A percentile compares a stretch with the other conserved stretches of the same genome.
phyloP scores from a whole-genome alignment of 2,329 filamentous ascomycete genomes.

The Aspergillus ustus region DNA sequence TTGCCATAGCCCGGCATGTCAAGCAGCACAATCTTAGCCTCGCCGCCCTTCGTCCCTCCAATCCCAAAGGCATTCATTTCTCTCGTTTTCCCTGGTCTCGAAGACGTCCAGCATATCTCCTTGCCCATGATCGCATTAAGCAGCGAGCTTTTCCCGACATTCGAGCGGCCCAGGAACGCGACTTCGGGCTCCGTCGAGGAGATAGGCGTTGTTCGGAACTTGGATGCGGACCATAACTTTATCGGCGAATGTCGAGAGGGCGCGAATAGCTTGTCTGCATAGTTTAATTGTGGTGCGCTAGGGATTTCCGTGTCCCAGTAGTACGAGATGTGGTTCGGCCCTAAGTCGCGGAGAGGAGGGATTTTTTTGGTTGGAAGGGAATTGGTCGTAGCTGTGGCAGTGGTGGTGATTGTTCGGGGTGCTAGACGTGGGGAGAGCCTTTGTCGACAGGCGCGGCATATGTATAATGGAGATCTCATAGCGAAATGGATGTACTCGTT shows the following conservation, averaged over 20 bases:
- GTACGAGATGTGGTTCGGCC: slow-evolving; percentile 43
- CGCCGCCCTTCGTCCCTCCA: slow-evolving; percentile 51
- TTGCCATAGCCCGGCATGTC: slow-evolving; percentile 76
- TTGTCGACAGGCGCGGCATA: slow-evolving; percentile 18
- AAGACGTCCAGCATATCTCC: slow-evolving; percentile 60
- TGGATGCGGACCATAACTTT: slow-evolving; percentile 64
- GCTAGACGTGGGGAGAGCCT: slow-evolving; percentile 5
- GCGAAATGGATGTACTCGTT: neutral
- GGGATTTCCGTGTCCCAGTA: slow-evolving; percentile 59
- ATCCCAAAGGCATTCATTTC: slow-evolving; percentile 71
- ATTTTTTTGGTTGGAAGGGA: slow-evolving; percentile 30
- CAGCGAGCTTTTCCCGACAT: slow-evolving; percentile 71
- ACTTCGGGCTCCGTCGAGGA: slow-evolving; percentile 62
- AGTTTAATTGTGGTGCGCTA: slow-evolving; percentile 47
- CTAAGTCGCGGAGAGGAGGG: slow-evolving; percentile 35
- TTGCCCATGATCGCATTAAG: slow-evolving; percentile 66
- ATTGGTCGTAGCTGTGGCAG: slow-evolving; percentile 14
- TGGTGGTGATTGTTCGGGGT: slow-evolving; percentile 19
- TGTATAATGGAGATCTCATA: slow-evolving; percentile 15
- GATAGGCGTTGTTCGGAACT: slow-evolving; percentile 64
- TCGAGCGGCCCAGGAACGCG: slow-evolving; percentile 70
- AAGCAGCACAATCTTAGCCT: slow-evolving; percentile 61
- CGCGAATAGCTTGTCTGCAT: slow-evolving; percentile 53
- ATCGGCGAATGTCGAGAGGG: slow-evolving; percentile 52
- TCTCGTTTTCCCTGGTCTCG: slow-evolving; percentile 64